Percentiles rank a stretch among this genome's conserved stretches.
Evolutionary conservation across 768 basidiomycete species (phyloP).

Genomic region (Tricholoma matsutake): DNA sequence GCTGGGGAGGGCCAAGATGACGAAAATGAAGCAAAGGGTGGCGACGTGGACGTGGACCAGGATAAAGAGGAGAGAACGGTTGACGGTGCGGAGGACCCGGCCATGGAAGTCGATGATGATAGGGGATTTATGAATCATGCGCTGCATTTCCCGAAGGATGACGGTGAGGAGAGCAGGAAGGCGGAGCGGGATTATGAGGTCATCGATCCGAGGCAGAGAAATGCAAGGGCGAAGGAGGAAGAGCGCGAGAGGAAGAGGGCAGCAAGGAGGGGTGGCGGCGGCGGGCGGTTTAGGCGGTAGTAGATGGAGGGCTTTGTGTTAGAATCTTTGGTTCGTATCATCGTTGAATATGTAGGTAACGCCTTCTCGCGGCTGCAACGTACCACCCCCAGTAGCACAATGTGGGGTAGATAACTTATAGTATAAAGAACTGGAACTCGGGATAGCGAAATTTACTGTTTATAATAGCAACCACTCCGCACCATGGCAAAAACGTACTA

Average conservation of each 20-base stretch:
- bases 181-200: conserved; percentile 88
- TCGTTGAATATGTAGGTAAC: too few species aligned
- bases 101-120: conserved; percentile 78
- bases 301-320: too few species aligned
- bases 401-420: too few species aligned
- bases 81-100: conserved; percentile 38
- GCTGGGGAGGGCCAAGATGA: conserved; percentile 21
- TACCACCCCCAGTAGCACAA: too few species aligned
- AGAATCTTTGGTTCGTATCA: too few species aligned
- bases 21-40: conserved; percentile 17
- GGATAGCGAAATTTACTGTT: too few species aligned
- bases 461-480: too few species aligned
- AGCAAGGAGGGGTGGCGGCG: conserved; percentile 29
- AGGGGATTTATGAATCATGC: conserved; percentile 70
- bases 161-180: conserved; percentile 69
- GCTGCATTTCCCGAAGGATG: conserved; percentile 75
- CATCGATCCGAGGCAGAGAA: conserved; percentile 75
- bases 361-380: too few species aligned
- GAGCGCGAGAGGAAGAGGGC: conserved; percentile 63
- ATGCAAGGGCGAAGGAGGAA: conserved; percentile 75
- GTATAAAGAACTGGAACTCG: too few species aligned
- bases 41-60: conserved; percentile 22
- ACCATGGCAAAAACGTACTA: too few species aligned
- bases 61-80: conserved; percentile 13
- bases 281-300: conserved; percentile 22